phyloP scores from a whole-genome alignment of 2,329 filamentous ascomycete genomes.

The Cercospora zeae-maydis region DNA sequence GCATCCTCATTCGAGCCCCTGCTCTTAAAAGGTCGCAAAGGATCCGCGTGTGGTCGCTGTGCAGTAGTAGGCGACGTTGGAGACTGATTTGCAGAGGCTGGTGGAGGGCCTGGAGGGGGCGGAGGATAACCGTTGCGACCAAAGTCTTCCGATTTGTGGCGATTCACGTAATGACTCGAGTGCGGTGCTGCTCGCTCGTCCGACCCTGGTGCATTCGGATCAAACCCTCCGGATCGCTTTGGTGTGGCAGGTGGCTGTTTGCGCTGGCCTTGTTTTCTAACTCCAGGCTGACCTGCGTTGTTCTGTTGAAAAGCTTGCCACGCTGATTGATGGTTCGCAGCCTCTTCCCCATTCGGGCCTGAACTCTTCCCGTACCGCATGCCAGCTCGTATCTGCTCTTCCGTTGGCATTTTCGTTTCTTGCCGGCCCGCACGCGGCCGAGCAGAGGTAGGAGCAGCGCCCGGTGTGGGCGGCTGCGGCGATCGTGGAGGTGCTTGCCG shows the following conservation, averaged over 20 bases:
- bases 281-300: slow-evolving; percentile 31
- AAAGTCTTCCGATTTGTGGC: slow-evolving; percentile 32
- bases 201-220: slow-evolving; percentile 55
- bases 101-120: slow-evolving; percentile 40
- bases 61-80: slow-evolving; percentile 30
- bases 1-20: slow-evolving; percentile 32
- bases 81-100: slow-evolving; percentile 31
- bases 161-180: slow-evolving; percentile 28
- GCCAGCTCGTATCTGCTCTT: slow-evolving; percentile 38
- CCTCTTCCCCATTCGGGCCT: slow-evolving; percentile 15
- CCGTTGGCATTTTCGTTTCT: slow-evolving; percentile 36
- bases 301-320: slow-evolving; percentile 33
- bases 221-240: slow-evolving; percentile 53
- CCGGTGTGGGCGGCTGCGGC: slow-evolving; percentile 23
- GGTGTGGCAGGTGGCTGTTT: slow-evolving; percentile 40
- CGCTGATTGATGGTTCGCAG: slow-evolving; percentile 36
- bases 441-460: slow-evolving; percentile 11
- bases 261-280: slow-evolving; percentile 39
- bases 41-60: slow-evolving; percentile 39
- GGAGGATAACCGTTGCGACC: slow-evolving; percentile 30
- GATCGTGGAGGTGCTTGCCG: slow-evolving; percentile 24
- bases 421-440: slow-evolving; percentile 27
- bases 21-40: slow-evolving; percentile 38
- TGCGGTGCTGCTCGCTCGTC: slow-evolving; percentile 55
- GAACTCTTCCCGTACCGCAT: slow-evolving; percentile 32